Evolutionary conservation across 495 filamentous ascomycete genomes (phyloP).

Genomic region (Tuber brumale): DNA sequence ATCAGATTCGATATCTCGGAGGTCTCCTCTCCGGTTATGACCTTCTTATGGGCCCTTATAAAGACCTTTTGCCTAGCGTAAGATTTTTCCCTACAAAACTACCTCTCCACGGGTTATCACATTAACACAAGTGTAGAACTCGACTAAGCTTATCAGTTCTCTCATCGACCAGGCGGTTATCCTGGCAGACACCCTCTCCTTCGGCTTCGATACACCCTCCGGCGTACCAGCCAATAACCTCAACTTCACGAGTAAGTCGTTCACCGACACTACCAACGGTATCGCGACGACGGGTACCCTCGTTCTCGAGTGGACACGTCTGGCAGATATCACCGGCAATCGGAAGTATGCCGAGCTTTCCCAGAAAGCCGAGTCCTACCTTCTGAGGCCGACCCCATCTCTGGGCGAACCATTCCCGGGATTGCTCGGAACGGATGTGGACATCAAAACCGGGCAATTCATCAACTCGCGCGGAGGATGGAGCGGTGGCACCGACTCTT

Average conservation of each 20-base stretch:
- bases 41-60: slow-evolving; percentile 63
- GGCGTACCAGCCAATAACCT: slow-evolving; percentile 73
- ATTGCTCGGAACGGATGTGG: slow-evolving; percentile 62
- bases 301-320: slow-evolving; percentile 77
- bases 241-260: slow-evolving; percentile 51
- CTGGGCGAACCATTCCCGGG: slow-evolving; percentile 68
- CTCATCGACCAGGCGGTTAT: slow-evolving; percentile 61
- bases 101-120: background rate
- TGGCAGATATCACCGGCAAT: slow-evolving; percentile 70
- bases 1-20: slow-evolving; percentile 67
- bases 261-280: slow-evolving; percentile 54
- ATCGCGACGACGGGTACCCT: slow-evolving; percentile 67
- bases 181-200: slow-evolving; percentile 66
- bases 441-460: slow-evolving; percentile 61
- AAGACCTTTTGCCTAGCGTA: slow-evolving; percentile 46
- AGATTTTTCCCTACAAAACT: slow-evolving; percentile 5
- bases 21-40: slow-evolving; percentile 79
- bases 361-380: slow-evolving; percentile 64
- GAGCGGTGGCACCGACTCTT: slow-evolving; percentile 74
- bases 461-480: slow-evolving; percentile 63
- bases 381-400: slow-evolving; percentile 59
- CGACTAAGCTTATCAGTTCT: slow-evolving; percentile 41
- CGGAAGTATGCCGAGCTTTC: slow-evolving; percentile 58
- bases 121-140: slow-evolving; percentile 41
- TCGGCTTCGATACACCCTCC: slow-evolving; percentile 67